phyloP scores from a whole-genome alignment of 1,139 yeast genomes.

The Hemisphaericaspora xylanilytica region DNA sequence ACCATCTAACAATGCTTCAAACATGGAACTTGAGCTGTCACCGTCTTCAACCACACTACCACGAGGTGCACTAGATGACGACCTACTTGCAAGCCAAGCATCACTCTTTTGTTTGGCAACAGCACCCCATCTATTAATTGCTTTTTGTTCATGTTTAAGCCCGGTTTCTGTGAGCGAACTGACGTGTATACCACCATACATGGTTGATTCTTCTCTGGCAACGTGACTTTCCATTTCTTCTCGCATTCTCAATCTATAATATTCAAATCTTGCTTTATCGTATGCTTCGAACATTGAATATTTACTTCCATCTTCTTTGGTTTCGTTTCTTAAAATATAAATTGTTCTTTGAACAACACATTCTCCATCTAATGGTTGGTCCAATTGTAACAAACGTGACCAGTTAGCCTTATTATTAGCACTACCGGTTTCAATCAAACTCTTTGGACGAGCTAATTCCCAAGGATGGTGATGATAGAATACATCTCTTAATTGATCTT shows the following conservation, averaged over 20 bases:
- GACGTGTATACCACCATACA: slow-evolving; percentile 80
- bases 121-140: slow-evolving; percentile 68
- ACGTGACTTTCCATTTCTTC: slow-evolving; percentile 77
- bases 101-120: slow-evolving; percentile 65
- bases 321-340: slow-evolving; percentile 51
- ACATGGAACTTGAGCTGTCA: slow-evolving; percentile 22
- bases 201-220: slow-evolving; percentile 75
- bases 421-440: slow-evolving; percentile 72
- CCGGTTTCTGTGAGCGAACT: slow-evolving; percentile 57
- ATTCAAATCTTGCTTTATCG: slow-evolving; percentile 83
- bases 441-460: slow-evolving; percentile 95
- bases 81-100: slow-evolving; percentile 42
- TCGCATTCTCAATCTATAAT: slow-evolving; percentile 79
- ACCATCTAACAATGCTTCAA: slow-evolving; percentile 15
- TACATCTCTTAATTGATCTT: slow-evolving; percentile 76
- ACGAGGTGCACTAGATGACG: slow-evolving; percentile 28
- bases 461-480: slow-evolving; percentile 96
- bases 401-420: slow-evolving; percentile 64
- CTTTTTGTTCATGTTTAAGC: slow-evolving; percentile 65
- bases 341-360: slow-evolving; percentile 89
- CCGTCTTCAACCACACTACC: slow-evolving; percentile 24
- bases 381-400: slow-evolving; percentile 70
- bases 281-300: slow-evolving; percentile 58
- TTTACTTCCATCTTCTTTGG: slow-evolving; percentile 19
- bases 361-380: slow-evolving; percentile 85